phyloP scores from a whole-genome alignment of 345 rosid genomes.

The Citrus trifoliata region DNA sequence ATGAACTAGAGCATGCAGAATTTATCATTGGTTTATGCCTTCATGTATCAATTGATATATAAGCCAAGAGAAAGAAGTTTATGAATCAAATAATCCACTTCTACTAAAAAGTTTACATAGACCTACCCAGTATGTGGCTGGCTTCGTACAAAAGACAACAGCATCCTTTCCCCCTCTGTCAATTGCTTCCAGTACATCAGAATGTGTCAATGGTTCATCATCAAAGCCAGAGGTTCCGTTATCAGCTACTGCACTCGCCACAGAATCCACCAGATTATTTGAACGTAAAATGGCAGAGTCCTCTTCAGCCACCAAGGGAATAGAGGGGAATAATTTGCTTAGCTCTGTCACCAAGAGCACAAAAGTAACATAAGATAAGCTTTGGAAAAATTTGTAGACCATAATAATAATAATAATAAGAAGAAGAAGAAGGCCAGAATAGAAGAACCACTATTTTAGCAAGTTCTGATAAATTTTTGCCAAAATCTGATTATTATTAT shows the following conservation, averaged over 20 bases:
- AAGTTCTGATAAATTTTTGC: not conserved
- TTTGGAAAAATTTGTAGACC: not conserved
- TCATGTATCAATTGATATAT: not conserved
- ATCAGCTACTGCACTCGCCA: conserved; percentile 51
- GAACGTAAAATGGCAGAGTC: conserved; percentile 68
- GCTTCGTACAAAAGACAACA: conserved; percentile 50
- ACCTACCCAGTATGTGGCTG: conserved; percentile 88
- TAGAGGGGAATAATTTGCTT: conserved; percentile 64
- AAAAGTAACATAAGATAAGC: not conserved
- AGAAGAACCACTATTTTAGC: not conserved
- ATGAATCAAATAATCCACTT: not conserved
- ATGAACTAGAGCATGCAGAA: not conserved
- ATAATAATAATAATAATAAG: not conserved
- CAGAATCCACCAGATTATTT: conserved; percentile 63
- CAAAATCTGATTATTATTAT: not conserved
- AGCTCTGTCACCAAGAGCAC: conserved; percentile 46
- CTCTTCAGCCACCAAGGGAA: conserved; percentile 95
- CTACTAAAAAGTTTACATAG: not conserved
- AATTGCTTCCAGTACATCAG: conserved; percentile 73
- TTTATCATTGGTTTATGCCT: not conserved
- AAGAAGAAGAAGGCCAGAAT: not conserved
- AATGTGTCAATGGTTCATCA: conserved; percentile 43
- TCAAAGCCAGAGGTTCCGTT: conserved; percentile 35
- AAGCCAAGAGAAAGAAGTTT: not conserved
- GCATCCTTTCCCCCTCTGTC: conserved; percentile 76